Conservation (phyloP, 2,329 filamentous ascomycete genomes). For the Aspergillus persii region DNA sequence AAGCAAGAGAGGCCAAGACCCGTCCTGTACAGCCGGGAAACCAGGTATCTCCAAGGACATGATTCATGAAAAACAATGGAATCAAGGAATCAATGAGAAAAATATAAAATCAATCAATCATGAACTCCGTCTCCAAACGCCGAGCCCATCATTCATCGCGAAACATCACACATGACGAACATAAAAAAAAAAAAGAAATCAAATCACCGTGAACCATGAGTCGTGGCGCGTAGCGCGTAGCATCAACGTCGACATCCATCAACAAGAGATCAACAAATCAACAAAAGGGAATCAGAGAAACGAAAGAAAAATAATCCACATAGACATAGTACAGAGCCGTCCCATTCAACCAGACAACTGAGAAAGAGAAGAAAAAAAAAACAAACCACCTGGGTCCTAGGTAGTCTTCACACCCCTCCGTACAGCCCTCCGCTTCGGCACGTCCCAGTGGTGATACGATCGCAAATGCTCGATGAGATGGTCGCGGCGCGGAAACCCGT, state of each 20-base stretch:
- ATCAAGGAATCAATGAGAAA: not conserved
- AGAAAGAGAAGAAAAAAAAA: constrained; percentile 8
- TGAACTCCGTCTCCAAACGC: not conserved
- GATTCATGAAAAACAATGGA: not conserved
- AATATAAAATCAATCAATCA: not conserved
- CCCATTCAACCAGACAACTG: not conserved
- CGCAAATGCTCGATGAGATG: constrained; percentile 58
- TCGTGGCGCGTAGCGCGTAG: not conserved
- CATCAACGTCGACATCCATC: not conserved
- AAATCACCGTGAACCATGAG: not conserved
- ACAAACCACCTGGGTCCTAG: constrained; percentile 15
- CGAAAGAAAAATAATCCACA: not conserved
- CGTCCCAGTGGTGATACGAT: constrained; percentile 53
- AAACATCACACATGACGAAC: not conserved
- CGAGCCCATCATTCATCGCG: not conserved
- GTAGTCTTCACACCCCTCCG: constrained; percentile 23
- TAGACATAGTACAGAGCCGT: not conserved
- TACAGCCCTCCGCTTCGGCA: constrained; percentile 39
- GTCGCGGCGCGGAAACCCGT: constrained; percentile 57
- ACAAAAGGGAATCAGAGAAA: not conserved
- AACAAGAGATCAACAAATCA: too few species aligned
- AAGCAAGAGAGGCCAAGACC: not conserved
- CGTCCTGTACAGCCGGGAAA: not conserved
- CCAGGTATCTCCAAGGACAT: not conserved
- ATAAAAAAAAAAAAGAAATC: not conserved